Evolutionary conservation across 129 eudicot species (phyloP), one percentile per base, ranked within the genome.

Genomic region (Artemisia argyi): DNA sequence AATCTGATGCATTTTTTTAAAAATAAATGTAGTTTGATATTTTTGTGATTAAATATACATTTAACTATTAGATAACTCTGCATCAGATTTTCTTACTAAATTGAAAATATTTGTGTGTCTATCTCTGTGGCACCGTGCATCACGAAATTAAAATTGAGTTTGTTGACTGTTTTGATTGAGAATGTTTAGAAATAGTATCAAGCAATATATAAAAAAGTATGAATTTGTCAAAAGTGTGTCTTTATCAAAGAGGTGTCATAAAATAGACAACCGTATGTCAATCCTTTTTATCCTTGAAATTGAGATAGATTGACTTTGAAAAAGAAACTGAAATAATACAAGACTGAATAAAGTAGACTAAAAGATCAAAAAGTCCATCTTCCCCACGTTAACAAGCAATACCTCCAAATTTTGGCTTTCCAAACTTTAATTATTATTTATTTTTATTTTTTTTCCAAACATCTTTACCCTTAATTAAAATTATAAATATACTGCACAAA

Each of bases 351-450:
- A 3, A 24, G 68, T 47, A 56, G 14, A 17, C 52, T 35, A 16
- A 39, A 64, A 9, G 30, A 60, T 60, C 18, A 30, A 12, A 73
- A 32, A 73, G 71, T 73, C 78, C 52, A 62, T 63, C 56, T 73
- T 63, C 54, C 63, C 71, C 71, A 63, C 30, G 26, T 20, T 63
- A 62, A 73, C 70, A 32, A 63, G 42, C 56, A 53, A 74, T n/a
- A 74, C 65, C 63, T 74, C 78, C 72, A 53, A 74, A 65, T 2
- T 73, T 28, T 64, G 65, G 78, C 78, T 74, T 74, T 74, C 15
- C 72, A 4, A 53, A 4, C 26, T 52, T 19, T 2, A 64, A 32
- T 28, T 30, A 20, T n/a, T n/a, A n/a, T n/a, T n/a, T n/a, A 16
- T 51, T 48, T 9, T 30, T 12, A 0, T 0, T 26, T 62, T 32